These are phyloP conservation scores for Sisymbrium irio DNA, from an alignment of 345 rosid species.

Conservation along the genomic window DNA sequence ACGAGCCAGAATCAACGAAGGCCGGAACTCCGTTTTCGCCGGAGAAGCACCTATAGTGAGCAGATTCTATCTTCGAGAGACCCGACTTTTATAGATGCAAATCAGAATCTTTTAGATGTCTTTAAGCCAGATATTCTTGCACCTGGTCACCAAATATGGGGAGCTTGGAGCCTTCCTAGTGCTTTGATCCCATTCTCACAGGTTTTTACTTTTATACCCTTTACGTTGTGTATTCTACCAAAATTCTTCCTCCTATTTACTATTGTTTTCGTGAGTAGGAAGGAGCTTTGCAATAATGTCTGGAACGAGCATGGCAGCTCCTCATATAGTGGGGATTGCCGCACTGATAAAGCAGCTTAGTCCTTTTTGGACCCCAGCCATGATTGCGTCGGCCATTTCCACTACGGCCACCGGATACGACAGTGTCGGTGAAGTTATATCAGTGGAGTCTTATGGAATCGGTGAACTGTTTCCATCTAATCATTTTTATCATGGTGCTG, in stretches of 20 bases:
- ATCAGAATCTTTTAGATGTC: slow-evolving; percentile 53
- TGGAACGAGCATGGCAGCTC: slow-evolving; percentile 92
- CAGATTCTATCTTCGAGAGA: slow-evolving; percentile 83
- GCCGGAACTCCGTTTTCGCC: slow-evolving; percentile 52
- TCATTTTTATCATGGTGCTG: slow-evolving; percentile 69
- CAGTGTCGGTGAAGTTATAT: slow-evolving; percentile 49
- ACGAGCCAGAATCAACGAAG: slow-evolving; percentile 57
- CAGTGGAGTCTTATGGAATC: slow-evolving; percentile 46
- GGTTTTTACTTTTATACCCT: slow-evolving; percentile 29
- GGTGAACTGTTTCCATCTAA: slow-evolving; percentile 43
- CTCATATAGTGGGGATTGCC: slow-evolving; percentile 69
- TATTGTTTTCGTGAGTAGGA: slow-evolving; percentile 38
- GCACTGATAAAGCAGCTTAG: slow-evolving; percentile 66
- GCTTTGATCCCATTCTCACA: slow-evolving; percentile 52
- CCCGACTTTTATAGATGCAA: slow-evolving; percentile 55
- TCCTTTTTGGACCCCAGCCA: slow-evolving; percentile 78
- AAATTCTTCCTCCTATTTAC: background rate
- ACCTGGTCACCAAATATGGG: slow-evolving; percentile 94
- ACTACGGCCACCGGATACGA: slow-evolving; percentile 62
- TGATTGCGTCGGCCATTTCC: slow-evolving; percentile 78
- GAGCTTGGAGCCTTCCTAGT: slow-evolving; percentile 88
- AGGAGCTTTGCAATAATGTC: slow-evolving; percentile 65
- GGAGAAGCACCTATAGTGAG: slow-evolving; percentile 59
- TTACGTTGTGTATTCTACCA: background rate
- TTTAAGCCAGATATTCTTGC: slow-evolving; percentile 83